Evolutionary conservation across 805 yeast genomes (phyloP), one percentile per base, ranked within the genome.

Genomic region (Lachancea lanzarotensis): DNA sequence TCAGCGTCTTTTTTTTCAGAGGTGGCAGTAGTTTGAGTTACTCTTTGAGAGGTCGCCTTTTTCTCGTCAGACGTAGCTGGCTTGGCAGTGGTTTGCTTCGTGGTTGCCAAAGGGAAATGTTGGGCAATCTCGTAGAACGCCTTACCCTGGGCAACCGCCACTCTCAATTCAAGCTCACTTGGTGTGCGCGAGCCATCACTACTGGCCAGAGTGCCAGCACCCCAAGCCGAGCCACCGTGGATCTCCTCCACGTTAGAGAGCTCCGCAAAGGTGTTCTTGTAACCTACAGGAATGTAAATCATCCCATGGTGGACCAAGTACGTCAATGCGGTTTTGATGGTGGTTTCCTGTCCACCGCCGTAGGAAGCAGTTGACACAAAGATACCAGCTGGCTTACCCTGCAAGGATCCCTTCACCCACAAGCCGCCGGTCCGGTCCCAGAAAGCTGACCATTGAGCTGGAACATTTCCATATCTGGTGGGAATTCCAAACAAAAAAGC

Each of bases 221-320:
- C 95, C 88, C 89, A 87, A 38, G 95, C 78, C 18, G 89, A 76
- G 45, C 84, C 85, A 52, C 95, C 95, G 61, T 83, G 95, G 40
- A 78, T 73, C 68, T 84, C 88, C 2, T 73, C 76, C 36, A 81
- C 57, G 65, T 72, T 72, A 35, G 84, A 66, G 51, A 81, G 57
- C 53, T 73, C 73, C 10, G 74, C 73, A 65, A 81, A 81, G 3
- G 75, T 69, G 49, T 70, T 63, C 50, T 72, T 75, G 69, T 80
- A 86, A 49, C 95, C 95, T 54, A 85, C 71, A 49, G 95, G 95
- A 39, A 86, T 77, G 63, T 65, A 85, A 46, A 81, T 73, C 66
- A 85, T 71, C 55, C 95, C 95, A 54, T 85, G 93, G 63, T 86
- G 95, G 39, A 72, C 74, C 54, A 82, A 68, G 29, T 78, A 75